phyloP scores from a whole-genome alignment of 257 asterid genomes.

The Nicotiana undulata region DNA sequence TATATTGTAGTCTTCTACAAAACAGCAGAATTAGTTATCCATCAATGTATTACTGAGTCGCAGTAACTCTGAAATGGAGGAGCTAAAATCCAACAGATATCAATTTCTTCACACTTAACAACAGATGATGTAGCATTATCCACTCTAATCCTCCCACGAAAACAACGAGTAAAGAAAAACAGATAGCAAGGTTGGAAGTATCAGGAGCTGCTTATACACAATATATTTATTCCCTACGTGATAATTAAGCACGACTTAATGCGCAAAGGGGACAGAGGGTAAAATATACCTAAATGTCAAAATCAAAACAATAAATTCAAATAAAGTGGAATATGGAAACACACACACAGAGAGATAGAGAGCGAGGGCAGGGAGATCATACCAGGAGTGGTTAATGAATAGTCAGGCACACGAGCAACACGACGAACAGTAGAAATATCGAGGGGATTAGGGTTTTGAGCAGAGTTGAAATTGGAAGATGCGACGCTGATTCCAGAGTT shows the following conservation, averaged over 20 bases:
- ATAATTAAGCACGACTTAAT: too few relatives aligned
- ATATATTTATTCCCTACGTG: background rate
- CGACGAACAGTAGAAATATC: background rate
- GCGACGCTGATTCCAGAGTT: slow-evolving; percentile 51
- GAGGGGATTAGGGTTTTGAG: slow-evolving; percentile 25
- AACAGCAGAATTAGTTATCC: background rate
- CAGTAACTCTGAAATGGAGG: background rate
- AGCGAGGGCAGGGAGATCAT: background rate
- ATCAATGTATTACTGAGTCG: background rate
- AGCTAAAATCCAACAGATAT: background rate
- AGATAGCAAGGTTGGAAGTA: background rate
- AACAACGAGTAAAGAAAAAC: background rate
- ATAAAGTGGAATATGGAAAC: background rate
- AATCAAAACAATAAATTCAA: background rate
- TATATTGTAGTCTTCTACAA: background rate
- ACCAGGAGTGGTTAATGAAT: slow-evolving; percentile 23
- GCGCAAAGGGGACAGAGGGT: background rate
- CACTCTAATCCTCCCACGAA: background rate
- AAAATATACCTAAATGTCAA: background rate
- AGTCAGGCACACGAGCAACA: slow-evolving; percentile 2
- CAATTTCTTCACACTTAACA: background rate
- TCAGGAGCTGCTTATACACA: background rate
- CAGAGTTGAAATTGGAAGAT: slow-evolving; percentile 27
- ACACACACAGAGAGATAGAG: background rate
- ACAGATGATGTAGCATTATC: background rate